Conservation (phyloP, 106 monocot genomes). For the Dendrobium catenatum region DNA sequence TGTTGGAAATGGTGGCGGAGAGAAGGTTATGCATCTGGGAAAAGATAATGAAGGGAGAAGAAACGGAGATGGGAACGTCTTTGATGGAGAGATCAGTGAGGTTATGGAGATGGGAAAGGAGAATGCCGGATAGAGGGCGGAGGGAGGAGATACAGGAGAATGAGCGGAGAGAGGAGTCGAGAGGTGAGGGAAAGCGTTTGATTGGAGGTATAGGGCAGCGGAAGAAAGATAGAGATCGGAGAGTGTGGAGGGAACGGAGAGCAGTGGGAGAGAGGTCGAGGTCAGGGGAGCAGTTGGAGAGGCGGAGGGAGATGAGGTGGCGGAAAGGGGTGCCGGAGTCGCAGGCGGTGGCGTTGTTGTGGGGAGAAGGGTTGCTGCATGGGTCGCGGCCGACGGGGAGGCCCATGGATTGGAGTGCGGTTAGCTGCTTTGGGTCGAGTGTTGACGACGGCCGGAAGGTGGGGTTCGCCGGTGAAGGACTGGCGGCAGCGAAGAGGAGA, state of each 20-base stretch:
- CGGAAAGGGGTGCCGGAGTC: slow-evolving; percentile 57
- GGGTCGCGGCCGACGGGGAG: slow-evolving; percentile 39
- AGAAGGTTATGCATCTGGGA: slow-evolving; percentile 55
- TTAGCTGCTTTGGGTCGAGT: slow-evolving; percentile 64
- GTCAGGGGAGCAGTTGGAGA: slow-evolving; percentile 69
- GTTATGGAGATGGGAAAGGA: slow-evolving; percentile 58
- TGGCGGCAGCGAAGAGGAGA: neutral
- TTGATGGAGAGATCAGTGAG: slow-evolving; percentile 58
- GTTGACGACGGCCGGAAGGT: neutral
- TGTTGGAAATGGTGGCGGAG: slow-evolving; percentile 43
- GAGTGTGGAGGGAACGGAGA: slow-evolving; percentile 52
- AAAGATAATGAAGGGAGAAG: slow-evolving; percentile 39
- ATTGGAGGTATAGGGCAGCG: slow-evolving; percentile 7
- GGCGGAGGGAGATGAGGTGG: slow-evolving; percentile 38
- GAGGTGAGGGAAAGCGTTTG: neutral
- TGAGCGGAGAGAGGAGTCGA: slow-evolving; percentile 29
- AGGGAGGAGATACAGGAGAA: slow-evolving; percentile 40
- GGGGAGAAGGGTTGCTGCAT: slow-evolving; percentile 41
- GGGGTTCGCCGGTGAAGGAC: neutral
- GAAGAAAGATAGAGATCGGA: slow-evolving; percentile 34
- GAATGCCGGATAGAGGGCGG: slow-evolving; percentile 39
- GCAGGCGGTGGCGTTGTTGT: slow-evolving; percentile 49
- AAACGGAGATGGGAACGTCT: slow-evolving; percentile 43
- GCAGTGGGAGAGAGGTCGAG: slow-evolving; percentile 41
- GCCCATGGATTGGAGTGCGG: slow-evolving; percentile 23